Percentiles rank a stretch among this genome's conserved stretches.
Conservation (phyloP, 2,329 filamentous ascomycete species). For the Monosporascus sp. region DNA sequence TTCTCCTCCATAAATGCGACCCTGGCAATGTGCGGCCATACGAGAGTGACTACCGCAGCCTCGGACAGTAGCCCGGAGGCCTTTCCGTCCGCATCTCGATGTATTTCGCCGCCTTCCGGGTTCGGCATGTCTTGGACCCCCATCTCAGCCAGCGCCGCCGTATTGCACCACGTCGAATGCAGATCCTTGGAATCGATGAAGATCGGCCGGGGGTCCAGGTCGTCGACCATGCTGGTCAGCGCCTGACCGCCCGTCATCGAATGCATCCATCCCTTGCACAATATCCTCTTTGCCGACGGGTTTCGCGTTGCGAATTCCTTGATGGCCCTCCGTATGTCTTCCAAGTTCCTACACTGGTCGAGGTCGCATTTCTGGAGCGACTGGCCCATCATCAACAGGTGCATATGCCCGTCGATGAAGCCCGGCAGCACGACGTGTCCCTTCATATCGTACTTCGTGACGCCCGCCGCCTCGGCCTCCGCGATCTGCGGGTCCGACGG, state of each 20-base stretch:
- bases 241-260: slow-evolving; percentile 47
- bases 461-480: slow-evolving; percentile 19
- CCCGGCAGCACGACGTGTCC: slow-evolving; percentile 44
- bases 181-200: slow-evolving; percentile 53
- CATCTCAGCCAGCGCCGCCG: slow-evolving; percentile 44
- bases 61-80: slow-evolving; percentile 48
- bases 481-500: slow-evolving; percentile 25
- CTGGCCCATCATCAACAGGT: slow-evolving; percentile 50
- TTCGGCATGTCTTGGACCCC: slow-evolving; percentile 39
- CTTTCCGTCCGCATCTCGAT: slow-evolving; percentile 40
- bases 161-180: slow-evolving; percentile 52
- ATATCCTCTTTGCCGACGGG: slow-evolving; percentile 40
- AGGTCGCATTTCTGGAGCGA: slow-evolving; percentile 47
- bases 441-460: slow-evolving; percentile 28
- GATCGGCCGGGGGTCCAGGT: slow-evolving; percentile 45
- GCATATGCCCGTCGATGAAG: slow-evolving; percentile 55
- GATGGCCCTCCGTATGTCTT: slow-evolving; percentile 44
- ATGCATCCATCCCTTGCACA: slow-evolving; percentile 53
- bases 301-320: slow-evolving; percentile 37
- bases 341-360: slow-evolving; percentile 38
- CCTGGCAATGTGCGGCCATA: slow-evolving; percentile 48
- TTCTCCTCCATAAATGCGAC: slow-evolving; percentile 45
- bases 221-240: slow-evolving; percentile 45
- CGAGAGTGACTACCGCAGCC: slow-evolving; percentile 46
- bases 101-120: slow-evolving; percentile 47